phyloP scores from a whole-genome alignment of 139 green algal genomes.

The Tetratostichococcus sp. region DNA sequence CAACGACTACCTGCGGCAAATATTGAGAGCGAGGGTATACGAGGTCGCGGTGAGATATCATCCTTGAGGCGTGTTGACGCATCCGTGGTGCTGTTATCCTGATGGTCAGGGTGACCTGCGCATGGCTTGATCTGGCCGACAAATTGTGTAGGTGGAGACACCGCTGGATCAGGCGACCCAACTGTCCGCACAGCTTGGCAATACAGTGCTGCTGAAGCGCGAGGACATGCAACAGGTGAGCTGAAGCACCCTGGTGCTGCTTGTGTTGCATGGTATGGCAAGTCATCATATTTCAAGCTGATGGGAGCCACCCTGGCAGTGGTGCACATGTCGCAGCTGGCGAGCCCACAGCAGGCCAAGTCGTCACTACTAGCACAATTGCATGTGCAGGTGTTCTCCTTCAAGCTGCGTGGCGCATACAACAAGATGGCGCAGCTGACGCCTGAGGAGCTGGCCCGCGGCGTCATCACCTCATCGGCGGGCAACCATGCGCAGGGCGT shows the following conservation, averaged over 20 bases:
- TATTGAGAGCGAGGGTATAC: conserved; percentile 93
- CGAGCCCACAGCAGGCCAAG: too few relatives aligned
- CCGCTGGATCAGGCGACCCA: conserved; percentile 75
- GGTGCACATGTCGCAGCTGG: too few relatives aligned
- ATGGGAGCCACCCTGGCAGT: too few relatives aligned
- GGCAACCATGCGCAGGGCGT: conserved; percentile 98
- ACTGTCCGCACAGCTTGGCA: conserved; percentile 70
- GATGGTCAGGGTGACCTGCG: too few relatives aligned
- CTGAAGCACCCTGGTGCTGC: neutral
- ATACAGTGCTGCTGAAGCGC: conserved; percentile 83
- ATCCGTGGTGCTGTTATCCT: too few relatives aligned
- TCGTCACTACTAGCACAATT: too few relatives aligned
- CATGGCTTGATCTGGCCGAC: too few relatives aligned
- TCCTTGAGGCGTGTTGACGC: too few relatives aligned
- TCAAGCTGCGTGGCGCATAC: conserved; percentile 92
- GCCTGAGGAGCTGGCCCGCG: conserved; percentile 56
- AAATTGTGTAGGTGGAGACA: conserved; percentile 63
- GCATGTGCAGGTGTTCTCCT: conserved; percentile 80
- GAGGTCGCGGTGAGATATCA: conserved; percentile 74
- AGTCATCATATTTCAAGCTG: too few relatives aligned
- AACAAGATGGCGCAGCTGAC: conserved; percentile 89
- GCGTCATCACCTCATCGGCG: conserved; percentile 89
- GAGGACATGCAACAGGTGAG: conserved; percentile 91
- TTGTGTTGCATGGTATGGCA: too few relatives aligned
- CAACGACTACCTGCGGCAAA: conserved; percentile 79